Conservation (phyloP, 805 yeast genomes). For the Priceomyces melissophilus region DNA sequence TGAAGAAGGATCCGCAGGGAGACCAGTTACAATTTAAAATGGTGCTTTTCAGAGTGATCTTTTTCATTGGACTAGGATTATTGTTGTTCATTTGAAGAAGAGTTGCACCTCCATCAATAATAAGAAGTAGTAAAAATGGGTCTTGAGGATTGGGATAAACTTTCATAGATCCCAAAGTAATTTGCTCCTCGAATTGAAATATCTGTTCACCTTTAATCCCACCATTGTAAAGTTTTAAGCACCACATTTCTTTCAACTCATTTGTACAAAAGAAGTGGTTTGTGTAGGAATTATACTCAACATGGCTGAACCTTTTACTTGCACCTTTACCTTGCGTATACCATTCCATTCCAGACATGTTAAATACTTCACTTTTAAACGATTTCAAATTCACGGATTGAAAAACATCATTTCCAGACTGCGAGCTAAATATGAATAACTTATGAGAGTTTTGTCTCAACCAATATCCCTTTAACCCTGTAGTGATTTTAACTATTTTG, state of each 20-base stretch:
- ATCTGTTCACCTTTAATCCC: conserved; percentile 14
- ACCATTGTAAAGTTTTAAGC: conserved; percentile 10
- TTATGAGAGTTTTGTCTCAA: conserved; percentile 37
- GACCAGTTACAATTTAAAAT: conserved; percentile 26
- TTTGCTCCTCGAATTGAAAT: conserved; percentile 1
- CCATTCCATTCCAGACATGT: conserved; percentile 28
- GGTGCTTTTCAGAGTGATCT: conserved; percentile 7
- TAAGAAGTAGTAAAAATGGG: conserved; percentile 15
- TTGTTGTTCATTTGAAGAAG: conserved; percentile 9
- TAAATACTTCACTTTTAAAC: conserved; percentile 25
- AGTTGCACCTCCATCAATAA: conserved; percentile 6
- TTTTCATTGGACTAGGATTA: conserved; percentile 3
- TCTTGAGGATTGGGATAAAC: conserved; percentile 22
- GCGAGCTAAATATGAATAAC: conserved; percentile 27
- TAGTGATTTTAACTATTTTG: conserved; percentile 32
- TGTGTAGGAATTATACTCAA: conserved; percentile 23
- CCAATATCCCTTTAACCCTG: conserved; percentile 32
- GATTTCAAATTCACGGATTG: conserved; percentile 34
- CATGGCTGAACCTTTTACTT: conserved; percentile 12
- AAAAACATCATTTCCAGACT: conserved; percentile 17
- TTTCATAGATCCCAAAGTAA: background rate
- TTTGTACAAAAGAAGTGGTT: conserved; percentile 29
- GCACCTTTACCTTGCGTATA: conserved; percentile 11
- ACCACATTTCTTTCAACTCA: conserved; percentile 24
- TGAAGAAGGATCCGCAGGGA: conserved; percentile 33